Evolutionary conservation across 2,329 filamentous ascomycete genomes (phyloP).

Genomic region (Periconia sp.): DNA sequence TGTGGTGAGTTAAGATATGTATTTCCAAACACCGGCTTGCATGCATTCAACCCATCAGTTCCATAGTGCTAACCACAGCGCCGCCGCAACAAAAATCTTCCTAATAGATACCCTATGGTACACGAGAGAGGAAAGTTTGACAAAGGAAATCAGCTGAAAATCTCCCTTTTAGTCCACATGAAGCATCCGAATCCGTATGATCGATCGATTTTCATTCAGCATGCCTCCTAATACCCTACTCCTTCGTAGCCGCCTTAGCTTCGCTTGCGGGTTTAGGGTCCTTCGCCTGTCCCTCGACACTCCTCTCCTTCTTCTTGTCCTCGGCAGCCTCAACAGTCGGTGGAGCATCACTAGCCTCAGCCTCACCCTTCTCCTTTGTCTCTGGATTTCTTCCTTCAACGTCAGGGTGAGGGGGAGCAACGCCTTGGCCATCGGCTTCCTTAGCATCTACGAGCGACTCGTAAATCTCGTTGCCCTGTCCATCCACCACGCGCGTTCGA

Average conservation of each 20-base stretch:
- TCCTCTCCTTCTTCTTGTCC: conserved; percentile 54
- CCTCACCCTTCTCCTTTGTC: conserved; percentile 53
- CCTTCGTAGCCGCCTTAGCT: conserved; percentile 42
- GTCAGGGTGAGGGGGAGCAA: conserved; percentile 62
- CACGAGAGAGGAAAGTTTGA: too few relatives aligned
- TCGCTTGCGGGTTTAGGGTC: conserved; percentile 48
- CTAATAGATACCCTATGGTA: too few relatives aligned
- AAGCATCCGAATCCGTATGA: too few relatives aligned
- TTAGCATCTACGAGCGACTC: conserved; percentile 49
- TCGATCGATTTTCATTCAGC: too few relatives aligned
- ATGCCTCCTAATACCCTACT: too few relatives aligned
- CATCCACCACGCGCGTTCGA: conserved; percentile 83
- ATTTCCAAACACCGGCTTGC: too few relatives aligned
- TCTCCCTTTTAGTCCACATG: too few relatives aligned
- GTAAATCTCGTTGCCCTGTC: conserved; percentile 76
- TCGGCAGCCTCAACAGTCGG: conserved; percentile 48
- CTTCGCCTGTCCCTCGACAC: conserved; percentile 42
- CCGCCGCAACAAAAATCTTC: too few relatives aligned
- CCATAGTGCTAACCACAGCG: too few relatives aligned
- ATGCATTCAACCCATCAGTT: too few relatives aligned
- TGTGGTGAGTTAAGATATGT: too few relatives aligned
- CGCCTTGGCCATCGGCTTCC: conserved; percentile 39
- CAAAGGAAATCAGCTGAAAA: too few relatives aligned
- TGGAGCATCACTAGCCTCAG: conserved; percentile 48
- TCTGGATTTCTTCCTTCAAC: conserved; percentile 64